A percentile compares a stretch with the other conserved stretches of the same genome.
phyloP scores from a whole-genome alignment of 176 grass and related monocot genomes.

The Pontederia paniculata region DNA sequence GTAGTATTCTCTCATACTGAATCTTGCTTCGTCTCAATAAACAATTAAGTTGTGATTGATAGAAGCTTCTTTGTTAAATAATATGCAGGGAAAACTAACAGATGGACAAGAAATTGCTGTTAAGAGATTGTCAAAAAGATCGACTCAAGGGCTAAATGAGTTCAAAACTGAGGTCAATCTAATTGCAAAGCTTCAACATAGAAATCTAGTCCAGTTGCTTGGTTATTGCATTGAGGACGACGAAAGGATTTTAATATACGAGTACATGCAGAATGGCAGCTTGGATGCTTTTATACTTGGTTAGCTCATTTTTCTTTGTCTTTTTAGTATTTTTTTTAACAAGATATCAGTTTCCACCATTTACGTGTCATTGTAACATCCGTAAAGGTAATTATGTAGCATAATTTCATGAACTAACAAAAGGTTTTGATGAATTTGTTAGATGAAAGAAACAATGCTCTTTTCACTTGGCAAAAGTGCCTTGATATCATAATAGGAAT shows the following conservation, averaged over 20 bases:
- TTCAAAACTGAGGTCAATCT: slow-evolving; percentile 20
- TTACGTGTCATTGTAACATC: background rate
- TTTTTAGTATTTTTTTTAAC: background rate
- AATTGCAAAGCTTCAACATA: slow-evolving; percentile 23
- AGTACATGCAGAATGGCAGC: slow-evolving; percentile 15
- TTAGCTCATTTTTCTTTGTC: background rate
- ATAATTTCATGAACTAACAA: too few species aligned
- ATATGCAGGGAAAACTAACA: background rate
- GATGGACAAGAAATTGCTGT: slow-evolving; percentile 16
- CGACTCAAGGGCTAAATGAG: slow-evolving; percentile 10
- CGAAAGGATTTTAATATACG: slow-evolving; percentile 17
- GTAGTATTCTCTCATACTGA: background rate
- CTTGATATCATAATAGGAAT: slow-evolving; percentile 17
- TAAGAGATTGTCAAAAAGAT: slow-evolving; percentile 12
- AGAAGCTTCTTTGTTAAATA: background rate
- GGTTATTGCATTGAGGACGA: slow-evolving; percentile 19
- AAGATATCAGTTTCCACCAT: background rate
- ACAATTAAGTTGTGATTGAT: background rate
- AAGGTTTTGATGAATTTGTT: too few species aligned
- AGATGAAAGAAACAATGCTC: slow-evolving; percentile 5
- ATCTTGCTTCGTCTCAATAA: background rate
- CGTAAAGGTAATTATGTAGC: background rate
- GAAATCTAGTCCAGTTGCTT: slow-evolving; percentile 14
- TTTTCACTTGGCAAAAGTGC: slow-evolving; percentile 13
- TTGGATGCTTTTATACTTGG: slow-evolving; percentile 20